Conservation (phyloP, 495 filamentous ascomycete genomes). For the Ascobolus immersus region DNA sequence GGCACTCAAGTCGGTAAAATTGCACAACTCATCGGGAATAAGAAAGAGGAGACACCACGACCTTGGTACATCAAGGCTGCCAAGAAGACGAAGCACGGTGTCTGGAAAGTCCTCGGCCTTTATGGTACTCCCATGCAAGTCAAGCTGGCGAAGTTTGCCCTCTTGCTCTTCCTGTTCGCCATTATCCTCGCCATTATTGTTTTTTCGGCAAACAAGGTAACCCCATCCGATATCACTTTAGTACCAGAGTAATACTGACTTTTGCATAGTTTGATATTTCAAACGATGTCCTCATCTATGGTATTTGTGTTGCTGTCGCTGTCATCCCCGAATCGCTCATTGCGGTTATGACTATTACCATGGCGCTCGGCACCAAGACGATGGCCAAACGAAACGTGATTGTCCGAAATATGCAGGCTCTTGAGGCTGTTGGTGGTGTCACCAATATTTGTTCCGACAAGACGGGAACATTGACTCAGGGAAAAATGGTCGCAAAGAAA, state of each 20-base stretch:
- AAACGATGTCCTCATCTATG: constrained; percentile 41
- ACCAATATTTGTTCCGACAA: constrained; percentile 38
- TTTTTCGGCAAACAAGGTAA: constrained; percentile 29
- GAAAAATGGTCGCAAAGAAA: constrained; percentile 31
- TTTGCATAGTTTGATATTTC: constrained; percentile 24
- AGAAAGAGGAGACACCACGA: constrained; percentile 10
- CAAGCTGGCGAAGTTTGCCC: constrained; percentile 42
- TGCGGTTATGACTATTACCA: constrained; percentile 50
- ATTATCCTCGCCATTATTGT: constrained; percentile 46
- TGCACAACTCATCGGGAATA: constrained; percentile 32
- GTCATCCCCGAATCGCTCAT: constrained; percentile 56
- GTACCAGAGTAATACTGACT: constrained; percentile 3
- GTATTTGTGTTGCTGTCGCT: constrained; percentile 37
- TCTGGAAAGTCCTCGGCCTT: constrained; percentile 42
- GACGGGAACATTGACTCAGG: constrained; percentile 37
- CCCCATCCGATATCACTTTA: not conserved
- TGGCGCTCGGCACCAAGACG: constrained; percentile 44
- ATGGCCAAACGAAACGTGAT: constrained; percentile 48
- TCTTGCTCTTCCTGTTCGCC: constrained; percentile 41
- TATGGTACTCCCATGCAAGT: constrained; percentile 43
- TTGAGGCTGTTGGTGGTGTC: constrained; percentile 35
- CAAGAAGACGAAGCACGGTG: constrained; percentile 19
- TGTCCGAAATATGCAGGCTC: constrained; percentile 36
- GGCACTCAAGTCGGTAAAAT: constrained; percentile 47
- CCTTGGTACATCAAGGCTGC: constrained; percentile 5